Evolutionary conservation across 129 eudicot species (phyloP), one percentile per base, ranked within the genome.

Genomic region (Glebionis coronaria): DNA sequence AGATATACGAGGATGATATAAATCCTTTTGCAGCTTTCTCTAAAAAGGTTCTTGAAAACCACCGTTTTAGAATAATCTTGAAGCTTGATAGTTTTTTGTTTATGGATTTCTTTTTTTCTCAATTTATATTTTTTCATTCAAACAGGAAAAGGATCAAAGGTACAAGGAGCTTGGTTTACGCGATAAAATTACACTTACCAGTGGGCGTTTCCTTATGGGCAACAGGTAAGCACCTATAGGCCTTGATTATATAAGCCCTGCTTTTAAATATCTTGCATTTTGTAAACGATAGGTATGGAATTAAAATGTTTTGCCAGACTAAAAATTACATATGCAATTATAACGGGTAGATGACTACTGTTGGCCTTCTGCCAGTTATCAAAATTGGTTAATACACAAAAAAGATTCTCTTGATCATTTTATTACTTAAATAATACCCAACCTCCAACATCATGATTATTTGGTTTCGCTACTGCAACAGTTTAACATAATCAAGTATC

Each of bases 21-120:
- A 94, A 94, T 80, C 99, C 99, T 13, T 94, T 94, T 84, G 97
- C 99, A 46, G 99, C 99, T 60, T 94, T 94, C 71, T 94, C 99
- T 3, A 90, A 87, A 76, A 94, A 94, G 99, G 99, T 94, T 63
- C 23, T n/a, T 61, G 27, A 67, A 31, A 2, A 1, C 31, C 4
- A 13, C 61, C 61, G 16, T 25, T 35, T 35, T 35, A 35, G 42
- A 35, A 35, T 35, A 35, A 35, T 35, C 2, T 35, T 2, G 28
- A 8, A 44, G 0, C 21, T 65, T 18, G 38, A 20, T 64, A 56
- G 20, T 23, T 29, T 21, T 29, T 19, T 14, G 2, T 58, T 77
- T 65, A 2, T 62, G 12, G 20, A 14, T 23, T 51, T 44, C 25
- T 61, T 47, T 54, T 19, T 38, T 53, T 7, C 47, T 21, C 18